Percentiles rank a stretch among this genome's conserved stretches.
phyloP scores from a whole-genome alignment of 305 asterid genomes.

The Rubia tinctorum region DNA sequence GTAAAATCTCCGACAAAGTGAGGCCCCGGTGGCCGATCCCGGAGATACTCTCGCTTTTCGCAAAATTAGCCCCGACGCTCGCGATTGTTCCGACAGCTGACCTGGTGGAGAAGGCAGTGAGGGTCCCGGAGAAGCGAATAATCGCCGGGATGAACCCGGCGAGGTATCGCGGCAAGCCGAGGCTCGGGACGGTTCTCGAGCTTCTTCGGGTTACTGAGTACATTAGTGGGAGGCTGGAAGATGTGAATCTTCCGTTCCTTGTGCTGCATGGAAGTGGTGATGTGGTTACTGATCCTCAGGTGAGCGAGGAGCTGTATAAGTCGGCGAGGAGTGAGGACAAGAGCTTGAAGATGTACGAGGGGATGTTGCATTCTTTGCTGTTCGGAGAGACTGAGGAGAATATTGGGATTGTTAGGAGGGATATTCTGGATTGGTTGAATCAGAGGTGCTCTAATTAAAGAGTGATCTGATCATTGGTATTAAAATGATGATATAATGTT shows the following conservation, averaged over 20 bases:
- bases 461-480: background rate
- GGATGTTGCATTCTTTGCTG: conserved; percentile 86
- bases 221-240: conserved; percentile 45
- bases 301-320: conserved; percentile 71
- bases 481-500: background rate
- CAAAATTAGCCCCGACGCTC: conserved; percentile 63
- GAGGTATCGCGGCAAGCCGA: conserved; percentile 74
- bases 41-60: conserved; percentile 43
- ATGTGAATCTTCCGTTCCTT: conserved; percentile 59
- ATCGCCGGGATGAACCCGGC: conserved; percentile 62
- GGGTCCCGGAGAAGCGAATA: conserved; percentile 60
- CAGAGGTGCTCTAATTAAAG: conserved; percentile 35
- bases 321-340: conserved; percentile 65
- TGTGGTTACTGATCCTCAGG: conserved; percentile 82
- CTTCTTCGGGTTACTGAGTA: conserved; percentile 69
- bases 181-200: conserved; percentile 78
- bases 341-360: conserved; percentile 73
- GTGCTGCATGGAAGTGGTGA: conserved; percentile 84
- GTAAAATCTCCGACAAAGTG: conserved; percentile 75
- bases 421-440: conserved; percentile 67
- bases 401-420: conserved; percentile 58
- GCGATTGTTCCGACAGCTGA: conserved; percentile 81
- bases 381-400: conserved; percentile 94
- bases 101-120: conserved; percentile 74
- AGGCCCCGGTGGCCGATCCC: conserved; percentile 81